phyloP scores from a whole-genome alignment of 1,284 basidiomycete species.

The Ustilago trichophora region DNA sequence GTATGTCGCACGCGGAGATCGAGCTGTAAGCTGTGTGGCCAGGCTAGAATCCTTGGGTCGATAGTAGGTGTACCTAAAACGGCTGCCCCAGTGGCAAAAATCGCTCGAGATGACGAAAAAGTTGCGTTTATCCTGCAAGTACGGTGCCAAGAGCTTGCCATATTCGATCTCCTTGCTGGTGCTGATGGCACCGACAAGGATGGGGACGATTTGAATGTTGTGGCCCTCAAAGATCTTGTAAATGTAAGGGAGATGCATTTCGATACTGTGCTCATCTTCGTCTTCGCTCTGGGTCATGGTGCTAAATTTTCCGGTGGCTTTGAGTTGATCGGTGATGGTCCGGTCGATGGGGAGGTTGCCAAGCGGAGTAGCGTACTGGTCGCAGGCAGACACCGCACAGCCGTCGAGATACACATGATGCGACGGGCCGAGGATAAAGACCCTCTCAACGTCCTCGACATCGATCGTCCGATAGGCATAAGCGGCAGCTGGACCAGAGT shows the following conservation, averaged over 20 bases:
- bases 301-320: slow-evolving; percentile 76
- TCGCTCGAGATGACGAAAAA: slow-evolving; percentile 92
- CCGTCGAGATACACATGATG: slow-evolving; percentile 89
- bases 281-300: slow-evolving; percentile 77
- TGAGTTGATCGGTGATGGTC: slow-evolving; percentile 76
- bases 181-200: slow-evolving; percentile 86
- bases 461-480: slow-evolving; percentile 95
- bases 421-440: slow-evolving; percentile 94
- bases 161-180: slow-evolving; percentile 73
- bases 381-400: slow-evolving; percentile 83
- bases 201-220: slow-evolving; percentile 84
- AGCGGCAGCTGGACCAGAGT: slow-evolving; percentile 91
- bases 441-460: slow-evolving; percentile 78
- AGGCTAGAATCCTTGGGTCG: slow-evolving; percentile 73
- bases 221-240: slow-evolving; percentile 85
- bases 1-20: slow-evolving; percentile 9
- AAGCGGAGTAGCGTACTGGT: slow-evolving; percentile 83
- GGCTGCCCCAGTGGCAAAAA: slow-evolving; percentile 91
- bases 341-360: slow-evolving; percentile 82
- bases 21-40: slow-evolving; percentile 48
- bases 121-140: slow-evolving; percentile 78
- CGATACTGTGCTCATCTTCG: slow-evolving; percentile 94
- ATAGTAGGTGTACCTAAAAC: slow-evolving; percentile 89
- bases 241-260: slow-evolving; percentile 96
- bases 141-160: slow-evolving; percentile 80